These are phyloP conservation scores for Verbascum thapsus DNA, from an alignment of 257 asterid genomes.

Conservation along the genomic window DNA sequence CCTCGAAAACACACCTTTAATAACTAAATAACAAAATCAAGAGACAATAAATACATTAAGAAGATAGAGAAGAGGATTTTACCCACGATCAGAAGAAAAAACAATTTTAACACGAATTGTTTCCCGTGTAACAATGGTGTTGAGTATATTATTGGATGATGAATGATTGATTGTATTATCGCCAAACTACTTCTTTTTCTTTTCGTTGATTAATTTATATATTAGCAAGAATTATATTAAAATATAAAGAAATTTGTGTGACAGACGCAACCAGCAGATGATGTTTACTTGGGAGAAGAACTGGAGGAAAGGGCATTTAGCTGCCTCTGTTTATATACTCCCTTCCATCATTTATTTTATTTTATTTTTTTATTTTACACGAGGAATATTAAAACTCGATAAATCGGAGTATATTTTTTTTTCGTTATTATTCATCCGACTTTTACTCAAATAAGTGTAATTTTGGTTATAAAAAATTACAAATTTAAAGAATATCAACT, in stretches of 20 bases:
- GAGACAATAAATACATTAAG: neutral
- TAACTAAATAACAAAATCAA: conserved; percentile 21
- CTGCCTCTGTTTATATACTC: too few relatives aligned
- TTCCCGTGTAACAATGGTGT: conserved; percentile 39
- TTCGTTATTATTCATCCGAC: too few relatives aligned
- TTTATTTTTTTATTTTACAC: too few relatives aligned
- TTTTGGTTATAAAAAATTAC: too few relatives aligned
- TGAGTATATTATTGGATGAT: conserved; percentile 31
- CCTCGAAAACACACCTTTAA: conserved; percentile 15
- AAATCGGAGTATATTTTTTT: too few relatives aligned
- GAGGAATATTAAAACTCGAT: too few relatives aligned
- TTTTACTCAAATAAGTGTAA: too few relatives aligned
- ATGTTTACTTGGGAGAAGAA: too few relatives aligned
- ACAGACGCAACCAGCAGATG: conserved; percentile 25
- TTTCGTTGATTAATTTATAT: neutral
- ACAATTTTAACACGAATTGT: conserved; percentile 34
- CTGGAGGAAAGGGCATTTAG: too few relatives aligned
- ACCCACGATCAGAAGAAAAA: conserved; percentile 31
- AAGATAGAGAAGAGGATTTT: conserved; percentile 23
- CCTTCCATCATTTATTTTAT: too few relatives aligned
- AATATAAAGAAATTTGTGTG: conserved; percentile 27
- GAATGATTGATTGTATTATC: conserved; percentile 35
- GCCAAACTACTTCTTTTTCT: conserved; percentile 14
- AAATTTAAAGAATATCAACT: too few relatives aligned
- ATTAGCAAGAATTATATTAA: neutral